Percentiles rank a stretch among this genome's conserved stretches.
Evolutionary conservation across 176 grass and related monocot genomes (phyloP).

Genomic region (Poa annua): DNA sequence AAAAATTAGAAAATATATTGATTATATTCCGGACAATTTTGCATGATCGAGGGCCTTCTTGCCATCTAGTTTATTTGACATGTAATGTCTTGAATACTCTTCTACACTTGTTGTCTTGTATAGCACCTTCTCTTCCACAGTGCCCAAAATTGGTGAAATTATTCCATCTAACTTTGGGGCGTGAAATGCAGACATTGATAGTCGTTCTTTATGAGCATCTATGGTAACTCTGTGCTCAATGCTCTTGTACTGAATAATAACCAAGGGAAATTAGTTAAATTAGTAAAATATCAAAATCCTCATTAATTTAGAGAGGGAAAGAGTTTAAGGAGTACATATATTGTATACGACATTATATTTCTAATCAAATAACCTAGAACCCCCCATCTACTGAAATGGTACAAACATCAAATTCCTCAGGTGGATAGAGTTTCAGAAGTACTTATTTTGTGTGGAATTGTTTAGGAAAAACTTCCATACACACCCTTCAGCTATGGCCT

Average conservation of each 20-base stretch:
- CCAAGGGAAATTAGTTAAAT: background rate
- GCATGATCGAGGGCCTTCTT: conserved; percentile 41
- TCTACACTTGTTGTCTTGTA: background rate
- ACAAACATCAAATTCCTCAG: background rate
- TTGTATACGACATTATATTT: background rate
- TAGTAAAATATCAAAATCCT: background rate
- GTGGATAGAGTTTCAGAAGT: background rate
- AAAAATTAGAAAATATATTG: background rate
- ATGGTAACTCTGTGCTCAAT: conserved; percentile 57
- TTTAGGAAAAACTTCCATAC: background rate
- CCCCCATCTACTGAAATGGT: background rate
- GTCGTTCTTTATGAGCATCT: conserved; percentile 41
- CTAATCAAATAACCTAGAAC: background rate
- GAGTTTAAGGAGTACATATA: background rate
- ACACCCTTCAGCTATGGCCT: background rate
- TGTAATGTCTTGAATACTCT: background rate
- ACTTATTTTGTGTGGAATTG: background rate
- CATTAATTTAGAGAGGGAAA: background rate
- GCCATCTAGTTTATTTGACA: conserved; percentile 39
- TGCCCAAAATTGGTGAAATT: background rate
- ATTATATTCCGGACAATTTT: background rate
- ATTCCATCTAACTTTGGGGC: conserved; percentile 18
- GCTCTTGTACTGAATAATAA: conserved; percentile 41
- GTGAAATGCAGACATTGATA: conserved; percentile 44
- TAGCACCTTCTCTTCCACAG: background rate